Evolutionary conservation across 352 stramenopile genomes (phyloP).

Genomic region (Phytophthora niederhauseri): DNA sequence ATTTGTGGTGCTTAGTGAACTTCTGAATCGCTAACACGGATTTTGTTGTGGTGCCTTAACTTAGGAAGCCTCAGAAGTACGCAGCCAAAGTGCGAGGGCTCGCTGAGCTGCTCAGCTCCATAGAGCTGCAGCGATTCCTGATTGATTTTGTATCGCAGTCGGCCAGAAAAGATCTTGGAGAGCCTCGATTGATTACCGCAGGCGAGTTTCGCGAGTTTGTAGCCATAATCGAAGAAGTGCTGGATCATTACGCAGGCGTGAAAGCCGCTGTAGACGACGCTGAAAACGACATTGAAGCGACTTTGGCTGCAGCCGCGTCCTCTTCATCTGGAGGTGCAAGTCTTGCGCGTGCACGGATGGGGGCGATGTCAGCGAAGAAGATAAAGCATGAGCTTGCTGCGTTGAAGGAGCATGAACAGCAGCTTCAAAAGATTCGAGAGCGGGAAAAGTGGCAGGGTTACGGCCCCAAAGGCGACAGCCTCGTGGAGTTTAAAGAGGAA

Average conservation of each 20-base stretch:
- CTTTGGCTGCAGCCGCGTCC: slow-evolving; percentile 31
- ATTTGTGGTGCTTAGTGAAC: background rate
- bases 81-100: slow-evolving; percentile 52
- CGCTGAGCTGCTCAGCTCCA: slow-evolving; percentile 42
- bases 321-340: slow-evolving; percentile 30
- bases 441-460: slow-evolving; percentile 28
- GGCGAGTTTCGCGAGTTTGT: slow-evolving; percentile 63
- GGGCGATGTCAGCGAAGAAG: slow-evolving; percentile 65
- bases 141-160: slow-evolving; percentile 54
- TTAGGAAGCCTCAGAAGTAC: slow-evolving; percentile 42
- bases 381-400: slow-evolving; percentile 53
- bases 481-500: slow-evolving; percentile 49
- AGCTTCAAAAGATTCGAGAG: slow-evolving; percentile 37
- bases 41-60: background rate
- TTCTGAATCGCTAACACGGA: background rate
- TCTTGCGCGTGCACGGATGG: slow-evolving; percentile 43
- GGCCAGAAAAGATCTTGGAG: slow-evolving; percentile 18
- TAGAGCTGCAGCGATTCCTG: slow-evolving; percentile 63
- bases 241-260: slow-evolving; percentile 52
- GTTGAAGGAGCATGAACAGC: slow-evolving; percentile 45
- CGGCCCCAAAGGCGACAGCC: slow-evolving; percentile 18
- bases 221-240: slow-evolving; percentile 57
- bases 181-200: slow-evolving; percentile 28
- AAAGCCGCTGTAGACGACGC: slow-evolving; percentile 57
- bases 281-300: slow-evolving; percentile 60